Conservation (phyloP, 208 protist genomes). For the Endotrypanum monterogeii region DNA sequence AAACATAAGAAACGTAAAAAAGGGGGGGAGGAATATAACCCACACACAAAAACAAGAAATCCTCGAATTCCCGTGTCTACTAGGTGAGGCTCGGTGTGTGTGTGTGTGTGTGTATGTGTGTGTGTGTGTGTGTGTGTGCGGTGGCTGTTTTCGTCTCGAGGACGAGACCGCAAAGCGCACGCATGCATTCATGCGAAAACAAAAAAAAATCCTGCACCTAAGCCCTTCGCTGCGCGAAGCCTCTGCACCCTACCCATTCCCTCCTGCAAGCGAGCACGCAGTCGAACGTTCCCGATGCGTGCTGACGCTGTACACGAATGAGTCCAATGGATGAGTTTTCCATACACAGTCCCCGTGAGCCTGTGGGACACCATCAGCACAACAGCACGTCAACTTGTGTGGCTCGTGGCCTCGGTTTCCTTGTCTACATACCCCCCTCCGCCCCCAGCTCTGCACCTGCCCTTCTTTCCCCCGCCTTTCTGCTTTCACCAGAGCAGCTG, state of each 20-base stretch:
- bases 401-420: neutral
- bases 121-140: neutral
- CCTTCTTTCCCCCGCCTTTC: neutral
- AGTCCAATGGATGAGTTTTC: slow-evolving; percentile 7
- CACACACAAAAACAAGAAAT: too few species aligned
- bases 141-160: neutral
- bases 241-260: too few species aligned
- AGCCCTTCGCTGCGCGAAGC: too few species aligned
- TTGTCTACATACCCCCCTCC: neutral
- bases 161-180: neutral
- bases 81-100: too few species aligned
- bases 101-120: neutral
- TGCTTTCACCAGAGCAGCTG: neutral
- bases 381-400: slow-evolving; percentile 20
- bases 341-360: slow-evolving; percentile 14
- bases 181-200: too few species aligned
- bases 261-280: neutral
- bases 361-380: neutral
- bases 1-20: too few species aligned
- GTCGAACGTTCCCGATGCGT: neutral
- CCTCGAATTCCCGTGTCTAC: too few species aligned
- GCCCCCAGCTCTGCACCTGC: neutral
- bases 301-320: neutral
- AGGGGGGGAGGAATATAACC: too few species aligned
- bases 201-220: too few species aligned